phyloP scores from a whole-genome alignment of 768 basidiomycete genomes.

The Daedaleopsis sinensis region DNA sequence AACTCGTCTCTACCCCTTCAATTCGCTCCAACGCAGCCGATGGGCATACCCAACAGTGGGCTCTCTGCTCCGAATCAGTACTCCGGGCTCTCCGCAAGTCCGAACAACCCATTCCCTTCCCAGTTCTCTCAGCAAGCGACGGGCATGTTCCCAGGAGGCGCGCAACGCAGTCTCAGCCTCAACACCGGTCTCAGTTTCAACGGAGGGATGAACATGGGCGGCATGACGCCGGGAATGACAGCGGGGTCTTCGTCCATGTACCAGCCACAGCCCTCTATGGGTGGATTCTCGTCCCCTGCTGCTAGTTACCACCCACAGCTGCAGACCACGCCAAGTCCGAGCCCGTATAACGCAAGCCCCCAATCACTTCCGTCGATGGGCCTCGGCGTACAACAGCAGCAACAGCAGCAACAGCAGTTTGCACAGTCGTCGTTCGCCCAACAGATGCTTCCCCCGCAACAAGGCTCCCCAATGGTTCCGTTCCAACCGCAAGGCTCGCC shows the following conservation, averaged over 20 bases:
- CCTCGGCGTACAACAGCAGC: background rate
- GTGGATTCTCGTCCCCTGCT: background rate
- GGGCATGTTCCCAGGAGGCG: slow-evolving; percentile 17
- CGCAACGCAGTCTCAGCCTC: slow-evolving; percentile 26
- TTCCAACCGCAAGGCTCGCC: slow-evolving; percentile 24
- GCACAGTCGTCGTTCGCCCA: slow-evolving; percentile 20
- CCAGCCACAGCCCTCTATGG: slow-evolving; percentile 9
- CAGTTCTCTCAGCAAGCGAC: slow-evolving; percentile 17
- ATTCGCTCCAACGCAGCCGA: slow-evolving; percentile 23
- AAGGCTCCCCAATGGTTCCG: slow-evolving; percentile 15
- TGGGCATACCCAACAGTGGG: slow-evolving; percentile 11
- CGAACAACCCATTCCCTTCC: slow-evolving; percentile 25
- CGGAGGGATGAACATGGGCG: slow-evolving; percentile 1
- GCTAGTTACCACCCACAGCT: background rate
- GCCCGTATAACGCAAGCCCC: slow-evolving; percentile 13
- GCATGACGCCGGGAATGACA: slow-evolving; percentile 8
- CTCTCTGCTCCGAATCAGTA: slow-evolving; percentile 20
- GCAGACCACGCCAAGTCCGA: slow-evolving; percentile 22
- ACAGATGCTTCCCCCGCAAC: slow-evolving; percentile 4
- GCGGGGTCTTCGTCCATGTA: slow-evolving; percentile 17
- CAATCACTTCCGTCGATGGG: slow-evolving; percentile 14
- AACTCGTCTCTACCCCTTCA: slow-evolving; percentile 31
- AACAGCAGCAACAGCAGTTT: slow-evolving; percentile 7
- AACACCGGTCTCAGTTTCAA: slow-evolving; percentile 17
- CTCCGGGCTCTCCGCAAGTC: slow-evolving; percentile 25